Conservation (phyloP, 768 basidiomycete genomes). For the Xerocomellus amylosporus region DNA sequence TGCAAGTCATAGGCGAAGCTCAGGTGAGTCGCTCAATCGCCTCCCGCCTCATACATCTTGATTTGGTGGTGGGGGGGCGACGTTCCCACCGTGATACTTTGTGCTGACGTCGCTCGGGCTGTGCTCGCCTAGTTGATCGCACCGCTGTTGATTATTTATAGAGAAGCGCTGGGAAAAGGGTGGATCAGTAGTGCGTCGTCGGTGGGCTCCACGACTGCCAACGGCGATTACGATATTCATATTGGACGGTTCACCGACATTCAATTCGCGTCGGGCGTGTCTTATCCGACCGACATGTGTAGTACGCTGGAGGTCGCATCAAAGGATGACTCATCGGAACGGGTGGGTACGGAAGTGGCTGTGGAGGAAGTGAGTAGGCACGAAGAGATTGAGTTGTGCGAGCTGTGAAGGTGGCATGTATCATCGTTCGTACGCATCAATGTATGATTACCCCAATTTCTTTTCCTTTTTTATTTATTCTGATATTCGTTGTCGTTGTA, state of each 20-base stretch:
- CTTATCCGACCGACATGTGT: not conserved
- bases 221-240: slow-evolving; percentile 7
- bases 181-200: slow-evolving; percentile 28
- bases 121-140: slow-evolving; percentile 32
- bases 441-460: too few species aligned
- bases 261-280: slow-evolving; percentile 18
- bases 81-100: not conserved
- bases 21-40: slow-evolving; percentile 24
- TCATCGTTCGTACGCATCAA: not conserved
- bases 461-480: too few species aligned
- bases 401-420: not conserved
- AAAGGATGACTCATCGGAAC: slow-evolving; percentile 5
- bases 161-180: slow-evolving; percentile 38
- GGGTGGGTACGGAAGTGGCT: not conserved
- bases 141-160: slow-evolving; percentile 38
- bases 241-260: slow-evolving; percentile 23
- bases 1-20: slow-evolving; percentile 35
- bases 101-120: slow-evolving; percentile 2
- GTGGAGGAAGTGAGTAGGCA: slow-evolving; percentile 61
- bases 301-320: slow-evolving; percentile 3
- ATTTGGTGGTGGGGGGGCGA: not conserved
- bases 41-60: too few species aligned
- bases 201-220: not conserved
- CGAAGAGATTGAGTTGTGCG: slow-evolving; percentile 34
- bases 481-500: too few species aligned